Evolutionary conservation across 106 monocot species (phyloP).

Genomic region (Allium sativum): DNA sequence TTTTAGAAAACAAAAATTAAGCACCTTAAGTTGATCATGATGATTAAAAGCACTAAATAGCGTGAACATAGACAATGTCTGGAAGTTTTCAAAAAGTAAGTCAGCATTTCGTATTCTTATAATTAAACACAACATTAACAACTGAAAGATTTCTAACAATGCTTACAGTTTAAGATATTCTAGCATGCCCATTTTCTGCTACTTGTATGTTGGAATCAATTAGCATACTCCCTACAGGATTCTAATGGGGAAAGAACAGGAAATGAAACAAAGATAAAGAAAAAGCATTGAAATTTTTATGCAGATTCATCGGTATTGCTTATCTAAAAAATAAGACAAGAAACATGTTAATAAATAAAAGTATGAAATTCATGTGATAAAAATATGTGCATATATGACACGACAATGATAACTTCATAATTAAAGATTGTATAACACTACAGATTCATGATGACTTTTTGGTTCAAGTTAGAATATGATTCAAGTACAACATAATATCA

Average conservation of each 20-base stretch:
- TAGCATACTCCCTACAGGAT: conserved; percentile 17
- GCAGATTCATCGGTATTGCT: not conserved
- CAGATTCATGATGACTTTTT: not conserved
- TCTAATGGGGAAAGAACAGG: conserved; percentile 12
- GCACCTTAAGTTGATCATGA: conserved; percentile 74
- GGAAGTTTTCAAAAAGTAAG: conserved; percentile 13
- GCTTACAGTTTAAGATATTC: conserved; percentile 24
- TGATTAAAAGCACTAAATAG: conserved; percentile 70
- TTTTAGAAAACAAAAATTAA: not conserved
- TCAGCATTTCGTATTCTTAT: conserved; percentile 1
- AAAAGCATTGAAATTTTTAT: not conserved
- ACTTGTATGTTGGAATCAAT: conserved; percentile 31
- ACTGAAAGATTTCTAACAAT: too few relatives aligned
- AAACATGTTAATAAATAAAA: not conserved
- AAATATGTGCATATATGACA: too few relatives aligned
- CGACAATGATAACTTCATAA: too few relatives aligned
- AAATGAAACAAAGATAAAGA: not conserved
- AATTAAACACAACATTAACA: not conserved
- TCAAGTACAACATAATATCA: too few relatives aligned
- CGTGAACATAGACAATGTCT: conserved; percentile 80
- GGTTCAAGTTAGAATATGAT: not conserved
- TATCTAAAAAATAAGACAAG: not conserved
- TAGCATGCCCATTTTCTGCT: conserved; percentile 28
- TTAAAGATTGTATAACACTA: too few relatives aligned
- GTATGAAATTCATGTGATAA: not conserved